Evolutionary conservation across 257 asterid genomes (phyloP).

Genomic region (Nicotiana paniculata): DNA sequence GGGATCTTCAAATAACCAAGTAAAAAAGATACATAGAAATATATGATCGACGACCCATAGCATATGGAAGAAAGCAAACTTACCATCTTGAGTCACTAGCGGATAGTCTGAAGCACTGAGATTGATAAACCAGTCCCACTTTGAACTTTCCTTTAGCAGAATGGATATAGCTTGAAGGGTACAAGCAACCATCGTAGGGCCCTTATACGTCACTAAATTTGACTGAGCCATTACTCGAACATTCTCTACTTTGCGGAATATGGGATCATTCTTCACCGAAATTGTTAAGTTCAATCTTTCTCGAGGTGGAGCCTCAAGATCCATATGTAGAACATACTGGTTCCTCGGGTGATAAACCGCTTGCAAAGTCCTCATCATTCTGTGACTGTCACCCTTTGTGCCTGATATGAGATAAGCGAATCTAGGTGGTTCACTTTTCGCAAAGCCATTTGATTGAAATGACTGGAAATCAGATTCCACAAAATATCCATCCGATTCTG

Average conservation of each 20-base stretch:
- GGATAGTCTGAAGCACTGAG: constrained; percentile 99
- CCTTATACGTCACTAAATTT: constrained; percentile 93
- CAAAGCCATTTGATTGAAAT: constrained; percentile 19
- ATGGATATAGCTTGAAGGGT: constrained; percentile 92
- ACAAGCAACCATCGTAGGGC: constrained; percentile 96
- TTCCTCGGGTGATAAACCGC: constrained; percentile 95
- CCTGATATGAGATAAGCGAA: constrained; percentile 96
- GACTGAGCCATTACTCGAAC: constrained; percentile 97
- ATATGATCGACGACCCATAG: neutral
- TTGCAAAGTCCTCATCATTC: constrained; percentile 89
- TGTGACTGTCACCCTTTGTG: constrained; percentile 87
- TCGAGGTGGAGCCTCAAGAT: constrained; percentile 91
- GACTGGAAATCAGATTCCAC: constrained; percentile 69
- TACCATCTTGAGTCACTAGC: constrained; percentile 93
- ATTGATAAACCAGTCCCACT: constrained; percentile 99
- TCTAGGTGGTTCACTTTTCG: constrained; percentile 62
- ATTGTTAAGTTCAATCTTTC: constrained; percentile 88
- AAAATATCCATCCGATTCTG: constrained; percentile 40
- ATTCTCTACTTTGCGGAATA: constrained; percentile 73
- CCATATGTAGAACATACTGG: constrained; percentile 95
- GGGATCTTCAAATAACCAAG: neutral
- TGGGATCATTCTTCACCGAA: constrained; percentile 82
- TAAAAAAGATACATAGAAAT: neutral
- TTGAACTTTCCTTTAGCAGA: constrained; percentile 68
- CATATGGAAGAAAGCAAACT: constrained; percentile 27